phyloP scores from a whole-genome alignment of 2,329 filamentous ascomycete species.

The Purpureocillium lavendulum region DNA sequence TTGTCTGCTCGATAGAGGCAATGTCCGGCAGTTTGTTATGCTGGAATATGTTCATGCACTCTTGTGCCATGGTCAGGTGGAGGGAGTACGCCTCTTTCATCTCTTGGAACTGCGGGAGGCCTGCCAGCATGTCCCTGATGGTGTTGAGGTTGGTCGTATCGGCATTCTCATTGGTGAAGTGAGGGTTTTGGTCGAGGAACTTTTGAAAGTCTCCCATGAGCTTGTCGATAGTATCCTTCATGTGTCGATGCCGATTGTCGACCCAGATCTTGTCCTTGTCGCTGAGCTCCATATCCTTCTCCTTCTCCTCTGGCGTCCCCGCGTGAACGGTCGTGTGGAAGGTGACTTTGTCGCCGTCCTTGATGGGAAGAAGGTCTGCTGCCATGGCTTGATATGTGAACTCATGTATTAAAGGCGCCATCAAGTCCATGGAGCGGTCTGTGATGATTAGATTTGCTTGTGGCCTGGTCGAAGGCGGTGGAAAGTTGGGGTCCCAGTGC shows the following conservation, averaged over 20 bases:
- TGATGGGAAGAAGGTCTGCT: constrained; percentile 81
- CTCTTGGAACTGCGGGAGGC: constrained; percentile 87
- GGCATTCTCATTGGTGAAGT: constrained; percentile 71
- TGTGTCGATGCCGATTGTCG: constrained; percentile 87
- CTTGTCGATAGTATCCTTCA: constrained; percentile 96
- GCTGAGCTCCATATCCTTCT: constrained; percentile 83
- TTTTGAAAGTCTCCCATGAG: constrained; percentile 87
- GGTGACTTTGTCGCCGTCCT: constrained; percentile 79
- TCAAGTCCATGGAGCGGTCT: constrained; percentile 87
- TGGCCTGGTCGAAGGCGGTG: constrained; percentile 68
- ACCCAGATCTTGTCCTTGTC: constrained; percentile 95
- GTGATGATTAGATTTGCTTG: constrained; percentile 79
- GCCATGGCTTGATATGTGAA: constrained; percentile 99
- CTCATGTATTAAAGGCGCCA: constrained; percentile 83
- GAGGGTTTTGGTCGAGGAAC: constrained; percentile 84
- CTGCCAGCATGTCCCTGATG: constrained; percentile 95
- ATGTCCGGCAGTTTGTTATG: constrained; percentile 77
- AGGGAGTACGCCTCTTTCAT: constrained; percentile 93
- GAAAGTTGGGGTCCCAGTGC: constrained; percentile 76
- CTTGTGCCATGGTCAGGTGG: constrained; percentile 92
- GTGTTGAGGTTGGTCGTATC: constrained; percentile 73
- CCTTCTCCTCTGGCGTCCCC: constrained; percentile 59
- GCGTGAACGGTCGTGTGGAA: constrained; percentile 77
- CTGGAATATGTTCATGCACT: constrained; percentile 93
- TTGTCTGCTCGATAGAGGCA: constrained; percentile 78